Evolutionary conservation across 2,329 filamentous ascomycete genomes (phyloP).

Genomic region (Chrysoporthe austroafricana): DNA sequence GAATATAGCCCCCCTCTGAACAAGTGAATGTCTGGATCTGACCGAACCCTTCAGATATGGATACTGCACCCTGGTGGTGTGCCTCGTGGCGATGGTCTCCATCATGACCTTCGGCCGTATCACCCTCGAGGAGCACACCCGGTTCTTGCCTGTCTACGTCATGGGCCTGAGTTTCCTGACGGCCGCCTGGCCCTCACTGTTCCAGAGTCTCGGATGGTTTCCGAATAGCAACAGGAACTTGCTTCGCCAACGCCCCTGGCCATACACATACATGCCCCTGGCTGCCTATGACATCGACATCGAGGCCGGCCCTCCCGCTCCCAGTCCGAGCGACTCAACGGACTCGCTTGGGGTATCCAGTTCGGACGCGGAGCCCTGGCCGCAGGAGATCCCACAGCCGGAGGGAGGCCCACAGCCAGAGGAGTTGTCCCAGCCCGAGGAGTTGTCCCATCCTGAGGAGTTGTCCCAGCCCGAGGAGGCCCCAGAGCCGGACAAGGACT

Average conservation of each 20-base stretch:
- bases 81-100: neutral
- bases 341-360: neutral
- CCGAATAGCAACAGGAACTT: neutral
- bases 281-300: neutral
- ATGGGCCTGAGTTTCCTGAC: conserved; percentile 20
- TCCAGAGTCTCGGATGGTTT: neutral
- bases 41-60: conserved; percentile 11
- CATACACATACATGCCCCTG: neutral
- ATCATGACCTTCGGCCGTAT: conserved; percentile 7
- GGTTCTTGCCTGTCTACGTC: conserved; percentile 16
- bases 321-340: neutral
- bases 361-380: neutral
- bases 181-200: conserved; percentile 16
- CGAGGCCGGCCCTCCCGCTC: neutral
- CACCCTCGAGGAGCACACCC: conserved; percentile 5
- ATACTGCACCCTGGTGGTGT: conserved; percentile 15
- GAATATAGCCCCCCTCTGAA: neutral
- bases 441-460: no score
- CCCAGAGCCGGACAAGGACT: neutral
- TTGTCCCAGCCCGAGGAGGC: neutral
- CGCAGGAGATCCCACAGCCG: neutral
- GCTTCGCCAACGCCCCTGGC: neutral
- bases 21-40: neutral
- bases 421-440: no score
- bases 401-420: neutral